Conservation (phyloP, 441 rosid species). For the Jatropha podagrica region DNA sequence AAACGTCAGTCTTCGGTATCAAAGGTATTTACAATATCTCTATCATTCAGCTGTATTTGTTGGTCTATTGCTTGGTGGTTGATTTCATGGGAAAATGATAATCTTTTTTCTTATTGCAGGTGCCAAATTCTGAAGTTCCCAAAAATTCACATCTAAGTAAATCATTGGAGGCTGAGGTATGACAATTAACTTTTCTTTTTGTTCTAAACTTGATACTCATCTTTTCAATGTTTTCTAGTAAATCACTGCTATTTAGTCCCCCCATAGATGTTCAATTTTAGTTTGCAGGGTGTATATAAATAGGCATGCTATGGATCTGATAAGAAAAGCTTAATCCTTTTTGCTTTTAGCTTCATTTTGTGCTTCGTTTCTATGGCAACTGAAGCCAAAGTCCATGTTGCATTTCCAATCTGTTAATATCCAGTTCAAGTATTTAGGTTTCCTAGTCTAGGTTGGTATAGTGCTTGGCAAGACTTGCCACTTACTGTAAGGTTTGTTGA, state of each 20-base stretch:
- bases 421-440: not conserved
- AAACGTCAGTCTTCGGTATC: conserved; percentile 45
- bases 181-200: conserved; percentile 7
- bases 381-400: not conserved
- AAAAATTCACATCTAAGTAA: conserved; percentile 35
- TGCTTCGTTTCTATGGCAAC: not conserved
- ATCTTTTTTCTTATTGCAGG: conserved; percentile 38
- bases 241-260: not conserved
- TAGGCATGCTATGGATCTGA: not conserved
- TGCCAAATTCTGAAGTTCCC: conserved; percentile 40
- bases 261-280: not conserved
- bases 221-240: not conserved
- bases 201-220: not conserved
- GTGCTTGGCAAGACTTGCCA: conserved; percentile 9
- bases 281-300: conserved; percentile 1
- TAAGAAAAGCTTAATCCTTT: not conserved
- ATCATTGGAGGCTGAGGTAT: conserved; percentile 48
- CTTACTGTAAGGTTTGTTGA: not conserved
- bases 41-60: conserved; percentile 9
- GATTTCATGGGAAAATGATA: conserved; percentile 8
- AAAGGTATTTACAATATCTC: conserved; percentile 37
- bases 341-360: conserved; percentile 4
- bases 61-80: not conserved
- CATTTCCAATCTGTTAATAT: not conserved
- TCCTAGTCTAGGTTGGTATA: not conserved